These are phyloP conservation scores for Xylaria scruposa DNA, from an alignment of 495 filamentous ascomycete species.

Conservation along the genomic window DNA sequence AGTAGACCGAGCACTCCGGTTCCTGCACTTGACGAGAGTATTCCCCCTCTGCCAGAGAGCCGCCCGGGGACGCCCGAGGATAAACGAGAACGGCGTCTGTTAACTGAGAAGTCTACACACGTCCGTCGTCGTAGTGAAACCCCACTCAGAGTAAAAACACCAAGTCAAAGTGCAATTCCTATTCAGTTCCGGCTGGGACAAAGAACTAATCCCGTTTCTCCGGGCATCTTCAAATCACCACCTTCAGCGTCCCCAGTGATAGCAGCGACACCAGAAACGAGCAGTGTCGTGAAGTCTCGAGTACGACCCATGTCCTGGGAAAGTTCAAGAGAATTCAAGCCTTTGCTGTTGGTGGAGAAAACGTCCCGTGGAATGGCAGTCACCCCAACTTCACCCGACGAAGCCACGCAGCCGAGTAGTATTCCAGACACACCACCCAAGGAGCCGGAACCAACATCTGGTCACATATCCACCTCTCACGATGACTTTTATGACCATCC, in stretches of 20 bases:
- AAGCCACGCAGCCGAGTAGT: conserved; percentile 22
- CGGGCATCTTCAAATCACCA: conserved; percentile 44
- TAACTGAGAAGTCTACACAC: conserved; percentile 39
- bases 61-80: conserved; percentile 55
- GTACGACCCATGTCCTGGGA: conserved; percentile 60
- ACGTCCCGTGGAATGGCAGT: conserved; percentile 29
- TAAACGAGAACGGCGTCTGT: conserved; percentile 38
- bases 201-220: conserved; percentile 52
- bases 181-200: conserved; percentile 55
- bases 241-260: conserved; percentile 48
- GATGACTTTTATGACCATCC: neutral
- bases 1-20: conserved; percentile 56
- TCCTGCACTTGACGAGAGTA: conserved; percentile 38
- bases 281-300: conserved; percentile 39
- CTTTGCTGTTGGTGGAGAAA: conserved; percentile 56
- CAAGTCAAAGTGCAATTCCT: conserved; percentile 60
- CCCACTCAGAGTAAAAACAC: conserved; percentile 44
- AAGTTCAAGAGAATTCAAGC: conserved; percentile 54
- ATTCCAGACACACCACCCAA: conserved; percentile 23
- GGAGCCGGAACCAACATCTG: conserved; percentile 21
- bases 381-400: conserved; percentile 30
- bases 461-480: neutral
- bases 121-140: conserved; percentile 49
- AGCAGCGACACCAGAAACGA: conserved; percentile 34
- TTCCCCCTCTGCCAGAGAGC: conserved; percentile 59